Evolutionary conservation across 2,329 filamentous ascomycete genomes (phyloP).

Genomic region (Chaetomium olivaceum): DNA sequence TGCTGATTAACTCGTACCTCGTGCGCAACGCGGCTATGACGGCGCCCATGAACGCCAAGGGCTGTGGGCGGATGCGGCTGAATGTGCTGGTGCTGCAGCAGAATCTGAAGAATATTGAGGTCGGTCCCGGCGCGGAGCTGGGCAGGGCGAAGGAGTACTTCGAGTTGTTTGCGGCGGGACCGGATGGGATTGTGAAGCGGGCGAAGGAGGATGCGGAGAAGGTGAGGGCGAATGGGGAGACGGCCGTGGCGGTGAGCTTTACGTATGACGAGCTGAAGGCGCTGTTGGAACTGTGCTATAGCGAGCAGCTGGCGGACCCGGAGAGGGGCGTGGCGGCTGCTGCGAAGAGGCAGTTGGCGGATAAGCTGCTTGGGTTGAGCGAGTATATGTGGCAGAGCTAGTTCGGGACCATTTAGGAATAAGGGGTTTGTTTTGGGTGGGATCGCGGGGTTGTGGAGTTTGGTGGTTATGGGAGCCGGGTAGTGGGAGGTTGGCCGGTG

Average conservation of each 20-base stretch:
- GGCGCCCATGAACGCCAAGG: constrained; percentile 79
- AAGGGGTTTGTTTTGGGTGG: background rate
- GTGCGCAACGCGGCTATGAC: constrained; percentile 71
- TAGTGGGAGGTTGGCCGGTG: background rate
- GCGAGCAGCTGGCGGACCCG: constrained; percentile 64
- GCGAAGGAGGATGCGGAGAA: constrained; percentile 53
- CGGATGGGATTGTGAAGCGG: constrained; percentile 64
- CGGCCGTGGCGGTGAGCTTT: constrained; percentile 41
- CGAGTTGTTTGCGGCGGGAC: constrained; percentile 64
- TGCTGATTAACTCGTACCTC: constrained; percentile 77
- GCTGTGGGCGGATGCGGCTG: constrained; percentile 84
- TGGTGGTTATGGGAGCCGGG: background rate
- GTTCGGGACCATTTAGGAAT: background rate
- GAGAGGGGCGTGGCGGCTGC: constrained; percentile 67
- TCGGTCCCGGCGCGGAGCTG: constrained; percentile 58
- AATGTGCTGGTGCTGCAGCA: constrained; percentile 95
- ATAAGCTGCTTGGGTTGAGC: constrained; percentile 68
- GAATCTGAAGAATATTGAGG: constrained; percentile 90
- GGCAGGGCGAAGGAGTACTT: constrained; percentile 67
- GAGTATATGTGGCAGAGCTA: constrained; percentile 68
- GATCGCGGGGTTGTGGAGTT: constrained; percentile 1
- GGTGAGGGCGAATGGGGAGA: constrained; percentile 30
- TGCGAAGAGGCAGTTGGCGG: constrained; percentile 68
- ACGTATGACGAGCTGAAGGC: constrained; percentile 67
- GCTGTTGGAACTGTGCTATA: constrained; percentile 67